A percentile compares a stretch with the other conserved stretches of the same genome.
phyloP scores from a whole-genome alignment of 768 basidiomycete genomes.

The Leccinum disarticulatum region DNA sequence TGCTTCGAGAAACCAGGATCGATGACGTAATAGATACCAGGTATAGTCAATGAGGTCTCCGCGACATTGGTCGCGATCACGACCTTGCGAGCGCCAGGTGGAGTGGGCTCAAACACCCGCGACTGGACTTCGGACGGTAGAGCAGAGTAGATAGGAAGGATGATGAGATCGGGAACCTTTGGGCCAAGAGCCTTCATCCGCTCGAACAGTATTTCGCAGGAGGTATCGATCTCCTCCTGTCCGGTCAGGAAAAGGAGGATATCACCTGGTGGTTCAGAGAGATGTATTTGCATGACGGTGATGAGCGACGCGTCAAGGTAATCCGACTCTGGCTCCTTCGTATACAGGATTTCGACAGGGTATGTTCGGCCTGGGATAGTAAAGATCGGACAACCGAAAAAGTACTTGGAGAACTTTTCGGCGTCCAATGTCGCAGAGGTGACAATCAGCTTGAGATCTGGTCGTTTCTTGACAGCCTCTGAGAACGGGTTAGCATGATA shows the following conservation, averaged over 20 bases:
- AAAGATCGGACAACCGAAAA: slow-evolving; percentile 98
- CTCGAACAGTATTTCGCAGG: slow-evolving; percentile 96
- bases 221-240: slow-evolving; percentile 97
- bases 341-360: slow-evolving; percentile 97
- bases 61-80: slow-evolving; percentile 99
- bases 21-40: slow-evolving; percentile 98
- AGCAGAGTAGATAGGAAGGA: slow-evolving; percentile 97
- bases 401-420: slow-evolving; percentile 99
- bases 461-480: slow-evolving; percentile 94
- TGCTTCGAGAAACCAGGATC: slow-evolving; percentile 99
- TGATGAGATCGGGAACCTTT: slow-evolving; percentile 97
- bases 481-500: slow-evolving; percentile 23
- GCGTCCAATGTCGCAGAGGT: slow-evolving; percentile 99
- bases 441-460: slow-evolving; percentile 96
- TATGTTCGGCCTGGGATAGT: slow-evolving; percentile 99
- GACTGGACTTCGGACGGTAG: slow-evolving; percentile 98
- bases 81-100: slow-evolving; percentile 97
- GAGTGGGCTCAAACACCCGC: slow-evolving; percentile 95
- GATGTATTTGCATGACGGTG: slow-evolving; percentile 98
- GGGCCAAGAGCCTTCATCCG: slow-evolving; percentile 98
- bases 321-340: slow-evolving; percentile 96
- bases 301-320: slow-evolving; percentile 98
- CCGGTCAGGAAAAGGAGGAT: slow-evolving; percentile 96
- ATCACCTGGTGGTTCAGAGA: slow-evolving; percentile 97
- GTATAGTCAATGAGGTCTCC: slow-evolving; percentile 97